These are phyloP conservation scores for Aegilops tauschii DNA, from an alignment of 176 grass and related monocot species.

Conservation along the genomic window DNA sequence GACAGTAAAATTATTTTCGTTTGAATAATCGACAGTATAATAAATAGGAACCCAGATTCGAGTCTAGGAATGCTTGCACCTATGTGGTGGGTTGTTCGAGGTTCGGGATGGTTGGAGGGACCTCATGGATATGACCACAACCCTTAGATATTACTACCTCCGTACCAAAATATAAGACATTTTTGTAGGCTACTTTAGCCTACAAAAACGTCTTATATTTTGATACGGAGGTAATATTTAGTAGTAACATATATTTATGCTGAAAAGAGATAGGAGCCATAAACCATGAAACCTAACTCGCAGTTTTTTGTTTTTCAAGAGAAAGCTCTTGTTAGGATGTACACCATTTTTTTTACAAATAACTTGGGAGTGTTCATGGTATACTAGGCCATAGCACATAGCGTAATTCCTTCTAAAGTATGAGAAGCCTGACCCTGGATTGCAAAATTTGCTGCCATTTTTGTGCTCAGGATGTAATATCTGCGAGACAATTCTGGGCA, in stretches of 20 bases:
- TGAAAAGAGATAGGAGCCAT: neutral
- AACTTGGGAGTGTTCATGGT: neutral
- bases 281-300: neutral
- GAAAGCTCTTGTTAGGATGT: neutral
- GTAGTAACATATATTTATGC: neutral
- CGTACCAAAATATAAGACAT: no score
- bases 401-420: neutral
- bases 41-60: no score
- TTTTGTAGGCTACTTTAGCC: no score
- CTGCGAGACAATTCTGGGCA: neutral
- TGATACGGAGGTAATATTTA: neutral
- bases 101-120: no score
- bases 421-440: neutral
- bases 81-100: no score
- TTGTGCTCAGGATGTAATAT: neutral
- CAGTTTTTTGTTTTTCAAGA: neutral
- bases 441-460: neutral
- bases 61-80: no score
- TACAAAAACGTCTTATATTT: no score
- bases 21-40: no score
- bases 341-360: neutral
- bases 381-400: neutral
- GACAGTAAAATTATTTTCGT: no score
- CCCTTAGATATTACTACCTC: neutral
- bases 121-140: neutral